Conservation (phyloP, 2,329 filamentous ascomycete species). For the Sarocladium oryzae region DNA sequence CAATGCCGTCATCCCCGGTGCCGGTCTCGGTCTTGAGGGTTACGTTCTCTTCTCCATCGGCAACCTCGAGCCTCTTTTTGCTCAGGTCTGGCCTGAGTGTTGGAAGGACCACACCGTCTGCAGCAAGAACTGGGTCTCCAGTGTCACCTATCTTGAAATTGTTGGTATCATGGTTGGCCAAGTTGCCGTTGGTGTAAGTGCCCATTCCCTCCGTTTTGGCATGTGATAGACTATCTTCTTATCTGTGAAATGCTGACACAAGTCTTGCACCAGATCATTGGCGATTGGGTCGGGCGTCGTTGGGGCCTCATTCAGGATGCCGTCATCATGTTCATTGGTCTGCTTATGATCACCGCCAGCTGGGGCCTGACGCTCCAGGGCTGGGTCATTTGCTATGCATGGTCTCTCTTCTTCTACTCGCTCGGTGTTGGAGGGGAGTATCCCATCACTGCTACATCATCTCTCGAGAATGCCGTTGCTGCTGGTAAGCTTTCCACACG, state of each 20-base stretch:
- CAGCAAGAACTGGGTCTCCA: conserved; percentile 70
- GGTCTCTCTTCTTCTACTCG: conserved; percentile 77
- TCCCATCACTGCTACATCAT: conserved; percentile 91
- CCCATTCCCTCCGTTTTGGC: neutral
- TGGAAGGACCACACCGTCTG: conserved; percentile 66
- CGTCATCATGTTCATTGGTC: conserved; percentile 83
- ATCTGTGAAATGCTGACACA: too few relatives aligned
- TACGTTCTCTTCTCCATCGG: conserved; percentile 97
- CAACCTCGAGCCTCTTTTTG: conserved; percentile 79
- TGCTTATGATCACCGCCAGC: conserved; percentile 83
- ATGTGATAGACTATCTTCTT: conserved; percentile 14
- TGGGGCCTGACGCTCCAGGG: conserved; percentile 85
- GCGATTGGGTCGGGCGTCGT: conserved; percentile 77
- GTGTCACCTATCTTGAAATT: conserved; percentile 88
- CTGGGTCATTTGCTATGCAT: conserved; percentile 96
- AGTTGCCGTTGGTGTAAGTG: conserved; percentile 70
- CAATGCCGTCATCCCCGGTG: conserved; percentile 87
- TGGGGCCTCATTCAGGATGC: conserved; percentile 97
- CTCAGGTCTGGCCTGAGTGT: conserved; percentile 67
- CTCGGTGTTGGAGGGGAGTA: conserved; percentile 78
- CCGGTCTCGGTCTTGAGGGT: conserved; percentile 85
- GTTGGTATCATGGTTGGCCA: conserved; percentile 93
- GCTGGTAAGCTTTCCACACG: conserved; percentile 81
- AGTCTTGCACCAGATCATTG: conserved; percentile 41
- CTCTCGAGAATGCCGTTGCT: conserved; percentile 87